Percentiles rank a stretch among this genome's conserved stretches.
Evolutionary conservation across 2,329 filamentous ascomycete genomes (phyloP).

Genomic region (Arthrobotrys conoides): DNA sequence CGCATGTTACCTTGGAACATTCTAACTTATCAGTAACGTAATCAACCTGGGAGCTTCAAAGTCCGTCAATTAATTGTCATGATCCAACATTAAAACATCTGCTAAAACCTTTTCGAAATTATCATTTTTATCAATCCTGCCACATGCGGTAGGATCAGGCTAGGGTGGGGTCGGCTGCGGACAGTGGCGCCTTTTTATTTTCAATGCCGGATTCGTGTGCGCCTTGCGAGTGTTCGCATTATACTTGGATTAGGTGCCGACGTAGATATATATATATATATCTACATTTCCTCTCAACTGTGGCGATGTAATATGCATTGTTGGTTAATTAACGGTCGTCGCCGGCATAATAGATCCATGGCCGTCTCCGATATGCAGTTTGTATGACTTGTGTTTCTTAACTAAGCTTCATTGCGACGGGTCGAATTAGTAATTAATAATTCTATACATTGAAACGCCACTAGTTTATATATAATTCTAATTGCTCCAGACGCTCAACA

Average conservation of each 20-base stretch:
- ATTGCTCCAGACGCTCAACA: background rate
- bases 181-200: conserved; percentile 3
- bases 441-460: background rate
- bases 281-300: background rate
- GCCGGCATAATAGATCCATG: background rate
- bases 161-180: conserved; percentile 16
- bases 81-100: too few species aligned
- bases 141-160: background rate
- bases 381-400: background rate
- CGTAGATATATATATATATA: too few species aligned
- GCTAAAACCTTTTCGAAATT: too few species aligned
- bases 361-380: too few species aligned
- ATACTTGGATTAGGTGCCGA: too few species aligned
- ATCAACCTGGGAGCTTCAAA: too few species aligned
- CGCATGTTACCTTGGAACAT: too few species aligned
- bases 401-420: background rate
- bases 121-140: background rate
- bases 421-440: background rate
- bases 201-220: conserved; percentile 4
- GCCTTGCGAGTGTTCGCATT: background rate
- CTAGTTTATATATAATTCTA: background rate
- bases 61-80: too few species aligned
- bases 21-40: too few species aligned
- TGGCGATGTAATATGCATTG: background rate
- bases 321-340: background rate